These are phyloP conservation scores for Backusella parvicylindrica DNA, from an alignment of 192 early-diverging fungal genomes.

Conservation along the genomic window DNA sequence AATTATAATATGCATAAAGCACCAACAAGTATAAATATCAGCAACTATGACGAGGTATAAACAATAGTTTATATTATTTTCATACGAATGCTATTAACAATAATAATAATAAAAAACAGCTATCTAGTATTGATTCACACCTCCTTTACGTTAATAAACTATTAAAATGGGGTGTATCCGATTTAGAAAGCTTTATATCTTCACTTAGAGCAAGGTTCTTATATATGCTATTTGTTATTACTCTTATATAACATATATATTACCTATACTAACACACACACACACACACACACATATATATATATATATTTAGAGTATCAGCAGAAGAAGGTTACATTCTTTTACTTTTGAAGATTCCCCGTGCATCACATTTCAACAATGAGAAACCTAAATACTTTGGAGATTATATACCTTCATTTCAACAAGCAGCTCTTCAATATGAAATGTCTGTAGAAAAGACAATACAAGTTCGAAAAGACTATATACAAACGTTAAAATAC, in stretches of 20 bases:
- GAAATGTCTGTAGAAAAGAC: conserved; percentile 2
- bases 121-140: conserved; percentile 5
- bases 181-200: conserved; percentile 5
- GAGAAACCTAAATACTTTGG: not conserved
- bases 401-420: not conserved
- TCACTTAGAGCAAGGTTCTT: conserved; percentile 9
- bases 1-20: not conserved
- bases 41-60: conserved; percentile 10
- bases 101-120: not conserved
- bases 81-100: not conserved
- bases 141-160: conserved; percentile 6
- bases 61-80: not conserved
- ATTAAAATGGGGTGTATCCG: conserved; percentile 11
- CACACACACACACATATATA: no score
- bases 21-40: not conserved
- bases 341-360: not conserved
- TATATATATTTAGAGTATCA: not conserved
- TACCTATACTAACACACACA: no score
- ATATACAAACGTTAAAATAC: not conserved
- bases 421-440: not conserved
- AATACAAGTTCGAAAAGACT: not conserved
- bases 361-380: conserved; percentile 1
- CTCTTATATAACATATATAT: not conserved
- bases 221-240: not conserved
- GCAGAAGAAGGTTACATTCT: conserved; percentile 8